phyloP scores from a whole-genome alignment of 2,329 filamentous ascomycete species.

The Cordyceps militaris region DNA sequence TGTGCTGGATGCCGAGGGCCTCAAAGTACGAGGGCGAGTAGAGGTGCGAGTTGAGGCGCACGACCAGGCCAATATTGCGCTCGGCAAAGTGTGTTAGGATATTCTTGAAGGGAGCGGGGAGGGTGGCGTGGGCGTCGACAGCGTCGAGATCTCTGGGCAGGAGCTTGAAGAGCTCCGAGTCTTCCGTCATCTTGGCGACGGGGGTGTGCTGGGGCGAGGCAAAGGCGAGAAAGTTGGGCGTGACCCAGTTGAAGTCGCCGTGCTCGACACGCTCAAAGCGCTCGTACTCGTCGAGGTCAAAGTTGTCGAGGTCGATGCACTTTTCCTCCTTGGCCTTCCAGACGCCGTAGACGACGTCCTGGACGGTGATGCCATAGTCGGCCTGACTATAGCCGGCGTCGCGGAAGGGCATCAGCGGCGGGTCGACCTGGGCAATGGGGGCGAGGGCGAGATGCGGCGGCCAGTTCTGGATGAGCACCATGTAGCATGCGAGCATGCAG shows the following conservation, averaged over 20 bases:
- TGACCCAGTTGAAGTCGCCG: constrained; percentile 99
- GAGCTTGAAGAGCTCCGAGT: constrained; percentile 64
- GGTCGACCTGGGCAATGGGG: constrained; percentile 92
- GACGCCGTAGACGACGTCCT: constrained; percentile 96
- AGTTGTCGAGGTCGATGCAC: constrained; percentile 84
- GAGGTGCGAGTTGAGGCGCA: constrained; percentile 88
- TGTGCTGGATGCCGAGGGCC: constrained; percentile 84
- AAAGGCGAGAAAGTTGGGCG: constrained; percentile 89
- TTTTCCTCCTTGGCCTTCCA: constrained; percentile 98
- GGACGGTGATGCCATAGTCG: constrained; percentile 90
- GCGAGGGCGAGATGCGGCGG: constrained; percentile 91
- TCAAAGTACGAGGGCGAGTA: constrained; percentile 98
- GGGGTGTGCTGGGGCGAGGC: constrained; percentile 86
- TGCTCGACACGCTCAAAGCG: constrained; percentile 92
- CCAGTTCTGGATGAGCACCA: constrained; percentile 98
- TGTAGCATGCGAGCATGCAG: constrained; percentile 93
- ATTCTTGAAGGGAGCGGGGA: constrained; percentile 91
- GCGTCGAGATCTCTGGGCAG: constrained; percentile 71
- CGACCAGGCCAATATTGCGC: constrained; percentile 84
- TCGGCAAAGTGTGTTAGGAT: constrained; percentile 84
- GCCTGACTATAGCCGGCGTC: constrained; percentile 98
- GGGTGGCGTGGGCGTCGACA: constrained; percentile 59
- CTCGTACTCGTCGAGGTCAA: constrained; percentile 96
- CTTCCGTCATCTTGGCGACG: constrained; percentile 62
- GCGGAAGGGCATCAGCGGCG: constrained; percentile 96